Percentiles rank a stretch among this genome's conserved stretches.
Conservation (phyloP, 176 grass and related monocot species). For the Eleusine indica region DNA sequence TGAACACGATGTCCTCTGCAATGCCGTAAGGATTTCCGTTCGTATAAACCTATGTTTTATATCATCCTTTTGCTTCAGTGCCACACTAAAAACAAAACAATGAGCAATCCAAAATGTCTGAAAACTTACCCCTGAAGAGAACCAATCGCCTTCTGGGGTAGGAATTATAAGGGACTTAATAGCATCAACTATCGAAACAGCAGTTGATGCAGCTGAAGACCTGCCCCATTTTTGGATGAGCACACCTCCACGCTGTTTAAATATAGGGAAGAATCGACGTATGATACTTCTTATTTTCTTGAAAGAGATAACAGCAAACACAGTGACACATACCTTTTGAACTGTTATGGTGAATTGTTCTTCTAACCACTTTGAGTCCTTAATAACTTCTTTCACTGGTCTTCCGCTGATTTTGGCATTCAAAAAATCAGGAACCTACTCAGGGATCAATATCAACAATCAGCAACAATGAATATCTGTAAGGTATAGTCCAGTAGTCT, state of each 20-base stretch:
- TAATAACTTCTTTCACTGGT: conserved; percentile 79
- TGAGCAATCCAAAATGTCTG: conserved; percentile 8
- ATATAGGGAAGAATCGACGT: conserved; percentile 26
- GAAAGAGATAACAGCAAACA: conserved; percentile 7
- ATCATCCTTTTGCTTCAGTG: conserved; percentile 19
- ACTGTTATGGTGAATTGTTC: conserved; percentile 82
- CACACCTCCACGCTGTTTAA: conserved; percentile 78
- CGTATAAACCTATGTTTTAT: conserved; percentile 75
- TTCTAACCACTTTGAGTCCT: conserved; percentile 88
- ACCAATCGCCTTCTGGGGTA: conserved; percentile 90
- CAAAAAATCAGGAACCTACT: conserved; percentile 97
- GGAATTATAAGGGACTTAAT: conserved; percentile 91
- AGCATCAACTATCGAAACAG: conserved; percentile 90
- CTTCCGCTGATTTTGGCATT: conserved; percentile 90
- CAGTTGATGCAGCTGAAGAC: conserved; percentile 95
- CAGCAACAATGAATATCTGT: background rate
- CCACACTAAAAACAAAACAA: background rate
- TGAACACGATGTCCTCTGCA: conserved; percentile 90
- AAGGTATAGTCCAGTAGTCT: conserved; percentile 16
- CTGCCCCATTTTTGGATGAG: conserved; percentile 98
- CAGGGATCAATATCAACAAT: conserved; percentile 4
- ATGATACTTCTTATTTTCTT: background rate
- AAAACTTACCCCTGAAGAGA: conserved; percentile 82
- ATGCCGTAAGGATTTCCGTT: conserved; percentile 89
- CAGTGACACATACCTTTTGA: conserved; percentile 65